phyloP scores from a whole-genome alignment of 768 basidiomycete species.

The Kwoniella dendrophila region DNA sequence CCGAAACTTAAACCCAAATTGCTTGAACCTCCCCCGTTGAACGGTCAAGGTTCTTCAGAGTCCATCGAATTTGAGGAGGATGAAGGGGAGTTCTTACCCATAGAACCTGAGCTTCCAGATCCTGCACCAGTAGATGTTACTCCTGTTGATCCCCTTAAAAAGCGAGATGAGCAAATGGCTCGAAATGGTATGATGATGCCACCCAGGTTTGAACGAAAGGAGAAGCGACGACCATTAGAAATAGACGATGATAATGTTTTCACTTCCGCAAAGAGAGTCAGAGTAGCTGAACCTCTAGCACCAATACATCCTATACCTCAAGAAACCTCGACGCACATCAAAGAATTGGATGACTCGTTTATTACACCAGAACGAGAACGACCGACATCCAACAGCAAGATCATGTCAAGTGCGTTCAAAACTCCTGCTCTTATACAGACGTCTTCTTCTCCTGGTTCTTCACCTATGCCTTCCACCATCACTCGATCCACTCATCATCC shows the following conservation, averaged over 20 bases:
- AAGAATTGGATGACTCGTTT: conserved; percentile 37
- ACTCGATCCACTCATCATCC: conserved; percentile 42
- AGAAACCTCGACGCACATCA: conserved; percentile 18
- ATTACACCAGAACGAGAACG: conserved; percentile 45
- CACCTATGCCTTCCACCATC: conserved; percentile 48
- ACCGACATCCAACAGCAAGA: conserved; percentile 22
- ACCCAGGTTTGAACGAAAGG: conserved; percentile 33
- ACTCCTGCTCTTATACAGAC: conserved; percentile 48
- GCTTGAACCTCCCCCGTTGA: conserved; percentile 15
- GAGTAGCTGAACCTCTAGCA: conserved; percentile 41
- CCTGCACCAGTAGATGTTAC: conserved; percentile 8
- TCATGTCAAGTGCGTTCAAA: conserved; percentile 40
- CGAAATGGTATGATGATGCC: conserved; percentile 32
- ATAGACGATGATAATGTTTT: conserved; percentile 44
- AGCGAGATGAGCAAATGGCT: conserved; percentile 20
- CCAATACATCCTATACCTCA: conserved; percentile 33
- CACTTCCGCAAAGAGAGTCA: conserved; percentile 32
- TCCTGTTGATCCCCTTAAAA: conserved; percentile 8
- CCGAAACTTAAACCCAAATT: conserved; percentile 6
- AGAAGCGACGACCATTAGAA: conserved; percentile 28
- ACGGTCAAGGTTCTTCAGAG: conserved; percentile 3
- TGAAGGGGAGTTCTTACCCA: conserved; percentile 40
- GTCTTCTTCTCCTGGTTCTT: conserved; percentile 47
- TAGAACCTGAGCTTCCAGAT: conserved; percentile 24
- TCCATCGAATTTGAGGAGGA: conserved; percentile 28